Percentiles rank a stretch among this genome's conserved stretches.
These are phyloP conservation scores for Colletotrichum echinochloae DNA, from an alignment of 2,329 filamentous ascomycete genomes.

Conservation along the genomic window DNA sequence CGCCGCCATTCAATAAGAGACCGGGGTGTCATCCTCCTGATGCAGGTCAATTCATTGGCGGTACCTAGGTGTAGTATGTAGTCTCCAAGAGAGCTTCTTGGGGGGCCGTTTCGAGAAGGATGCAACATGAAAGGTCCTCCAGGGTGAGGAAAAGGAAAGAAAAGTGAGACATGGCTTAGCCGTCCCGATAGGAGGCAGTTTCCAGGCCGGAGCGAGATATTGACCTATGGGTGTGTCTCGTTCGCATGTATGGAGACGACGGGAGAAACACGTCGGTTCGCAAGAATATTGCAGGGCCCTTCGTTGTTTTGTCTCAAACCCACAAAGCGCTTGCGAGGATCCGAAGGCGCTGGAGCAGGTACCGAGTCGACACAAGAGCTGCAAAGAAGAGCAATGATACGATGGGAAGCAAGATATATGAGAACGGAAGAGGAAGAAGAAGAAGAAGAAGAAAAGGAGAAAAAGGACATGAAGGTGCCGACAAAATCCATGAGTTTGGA, in stretches of 20 bases:
- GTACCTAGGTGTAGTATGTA: too few relatives aligned
- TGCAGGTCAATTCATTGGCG: neutral
- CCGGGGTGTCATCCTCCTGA: neutral
- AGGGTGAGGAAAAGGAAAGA: neutral
- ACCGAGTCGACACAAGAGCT: neutral
- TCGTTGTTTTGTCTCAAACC: slow-evolving; percentile 2
- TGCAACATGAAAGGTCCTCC: neutral
- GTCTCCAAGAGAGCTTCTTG: neutral
- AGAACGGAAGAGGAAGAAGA: neutral
- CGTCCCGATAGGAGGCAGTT: neutral
- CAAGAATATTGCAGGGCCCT: neutral
- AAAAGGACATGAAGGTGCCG: too few relatives aligned
- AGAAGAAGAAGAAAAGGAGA: too few relatives aligned
- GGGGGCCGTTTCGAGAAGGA: neutral
- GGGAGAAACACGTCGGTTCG: slow-evolving; percentile 5
- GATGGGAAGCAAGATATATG: neutral
- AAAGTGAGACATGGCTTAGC: neutral
- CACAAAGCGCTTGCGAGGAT: neutral
- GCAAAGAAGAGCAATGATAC: neutral
- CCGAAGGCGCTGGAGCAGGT: neutral
- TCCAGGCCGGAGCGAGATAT: neutral
- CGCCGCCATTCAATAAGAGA: neutral
- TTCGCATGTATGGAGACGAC: neutral
- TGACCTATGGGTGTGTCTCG: neutral
- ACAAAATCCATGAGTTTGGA: slow-evolving; percentile 3